Conservation (phyloP, 805 yeast species). For the Hanseniaspora mollemarum region DNA sequence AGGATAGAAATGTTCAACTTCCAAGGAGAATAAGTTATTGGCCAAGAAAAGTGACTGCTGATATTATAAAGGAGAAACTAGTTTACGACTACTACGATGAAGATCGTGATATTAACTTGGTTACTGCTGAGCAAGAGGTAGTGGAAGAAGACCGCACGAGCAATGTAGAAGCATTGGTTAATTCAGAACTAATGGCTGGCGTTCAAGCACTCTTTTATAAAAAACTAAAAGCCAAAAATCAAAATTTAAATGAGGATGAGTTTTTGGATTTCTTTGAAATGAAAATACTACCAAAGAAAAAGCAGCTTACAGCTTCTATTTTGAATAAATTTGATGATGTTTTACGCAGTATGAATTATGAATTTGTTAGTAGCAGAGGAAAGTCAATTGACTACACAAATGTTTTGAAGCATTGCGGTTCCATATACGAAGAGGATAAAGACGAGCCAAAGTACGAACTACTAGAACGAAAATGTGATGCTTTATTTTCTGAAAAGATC, state of each 20-base stretch:
- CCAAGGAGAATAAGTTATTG: slow-evolving; percentile 11
- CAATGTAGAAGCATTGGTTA: neutral
- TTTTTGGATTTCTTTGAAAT: neutral
- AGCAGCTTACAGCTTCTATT: neutral
- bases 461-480: neutral
- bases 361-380: neutral
- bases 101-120: neutral
- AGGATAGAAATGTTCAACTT: neutral
- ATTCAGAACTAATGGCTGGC: neutral
- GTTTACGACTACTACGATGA: slow-evolving; percentile 6
- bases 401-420: neutral
- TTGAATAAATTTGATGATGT: slow-evolving; percentile 3
- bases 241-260: neutral
- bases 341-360: slow-evolving; percentile 9
- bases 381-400: neutral
- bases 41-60: slow-evolving; percentile 14
- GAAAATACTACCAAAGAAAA: neutral
- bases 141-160: neutral
- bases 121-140: neutral
- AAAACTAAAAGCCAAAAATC: neutral
- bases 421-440: slow-evolving; percentile 5
- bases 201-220: neutral
- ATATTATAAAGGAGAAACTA: neutral
- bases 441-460: neutral
- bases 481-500: neutral